Conservation (phyloP, 2,329 filamentous ascomycete species). For the Monosporascus cannonballus region DNA sequence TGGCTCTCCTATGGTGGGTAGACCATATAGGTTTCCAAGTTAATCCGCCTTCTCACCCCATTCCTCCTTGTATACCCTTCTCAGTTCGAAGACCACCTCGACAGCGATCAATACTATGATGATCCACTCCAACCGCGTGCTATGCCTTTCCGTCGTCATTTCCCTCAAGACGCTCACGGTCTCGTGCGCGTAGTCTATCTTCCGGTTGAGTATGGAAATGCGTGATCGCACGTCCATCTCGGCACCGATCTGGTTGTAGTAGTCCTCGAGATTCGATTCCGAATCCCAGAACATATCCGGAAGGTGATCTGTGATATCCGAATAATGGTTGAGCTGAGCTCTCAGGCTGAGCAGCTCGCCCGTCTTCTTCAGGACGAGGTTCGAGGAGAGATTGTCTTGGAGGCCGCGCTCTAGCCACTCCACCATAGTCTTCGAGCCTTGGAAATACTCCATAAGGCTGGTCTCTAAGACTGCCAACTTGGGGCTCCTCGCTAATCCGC, state of each 20-base stretch:
- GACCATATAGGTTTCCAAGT: neutral
- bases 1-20: neutral
- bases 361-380: constrained; percentile 86
- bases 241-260: constrained; percentile 89
- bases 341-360: constrained; percentile 85
- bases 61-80: constrained; percentile 23
- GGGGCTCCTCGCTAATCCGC: constrained; percentile 83
- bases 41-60: constrained; percentile 8
- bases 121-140: constrained; percentile 84
- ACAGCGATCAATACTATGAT: constrained; percentile 92
- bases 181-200: constrained; percentile 96
- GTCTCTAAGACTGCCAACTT: constrained; percentile 90
- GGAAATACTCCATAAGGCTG: constrained; percentile 75
- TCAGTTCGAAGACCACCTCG: constrained; percentile 82
- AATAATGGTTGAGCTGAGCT: constrained; percentile 93
- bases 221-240: constrained; percentile 87
- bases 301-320: constrained; percentile 88
- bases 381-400: constrained; percentile 60
- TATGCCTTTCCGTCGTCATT: constrained; percentile 84
- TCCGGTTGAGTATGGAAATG: constrained; percentile 88
- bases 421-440: constrained; percentile 78
- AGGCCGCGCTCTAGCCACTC: constrained; percentile 56
- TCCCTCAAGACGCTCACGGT: constrained; percentile 86
- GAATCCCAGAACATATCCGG: constrained; percentile 98
- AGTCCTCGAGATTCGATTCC: constrained; percentile 84